Evolutionary conservation across 2,329 filamentous ascomycete species (phyloP).

Genomic region (Scopulariopsis brevicaulis): DNA sequence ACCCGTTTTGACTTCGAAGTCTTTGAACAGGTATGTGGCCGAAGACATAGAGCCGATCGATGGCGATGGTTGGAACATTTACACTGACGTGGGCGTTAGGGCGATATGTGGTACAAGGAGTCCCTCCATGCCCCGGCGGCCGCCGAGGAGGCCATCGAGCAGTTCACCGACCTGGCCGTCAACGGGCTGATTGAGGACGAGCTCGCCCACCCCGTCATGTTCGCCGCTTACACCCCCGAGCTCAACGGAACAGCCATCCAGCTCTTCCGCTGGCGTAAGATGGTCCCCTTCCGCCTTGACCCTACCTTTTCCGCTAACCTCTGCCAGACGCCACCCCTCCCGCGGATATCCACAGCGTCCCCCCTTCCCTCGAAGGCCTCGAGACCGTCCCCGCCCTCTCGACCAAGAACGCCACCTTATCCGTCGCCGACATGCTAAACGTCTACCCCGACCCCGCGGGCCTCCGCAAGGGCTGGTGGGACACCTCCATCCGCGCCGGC

Average conservation of each 20-base stretch:
- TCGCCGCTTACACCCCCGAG: conserved; percentile 19
- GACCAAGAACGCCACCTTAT: conserved; percentile 2
- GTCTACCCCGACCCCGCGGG: conserved; percentile 9
- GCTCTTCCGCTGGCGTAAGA: conserved; percentile 5
- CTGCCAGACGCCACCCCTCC: not conserved
- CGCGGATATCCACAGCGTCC: not conserved
- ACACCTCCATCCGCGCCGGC: conserved; percentile 9
- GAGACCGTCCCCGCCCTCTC: conserved; percentile 1
- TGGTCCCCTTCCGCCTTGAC: not conserved
- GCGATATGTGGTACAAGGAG: conserved; percentile 21
- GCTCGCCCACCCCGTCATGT: conserved; percentile 8
- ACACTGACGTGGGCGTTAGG: conserved; percentile 2
- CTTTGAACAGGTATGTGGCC: conserved; percentile 13
- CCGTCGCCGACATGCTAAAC: conserved; percentile 1
- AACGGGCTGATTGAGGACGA: conserved; percentile 6
- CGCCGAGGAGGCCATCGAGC: conserved; percentile 5
- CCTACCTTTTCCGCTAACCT: not conserved
- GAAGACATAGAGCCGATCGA: not conserved
- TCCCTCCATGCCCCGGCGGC: conserved; percentile 4
- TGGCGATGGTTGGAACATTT: not conserved
- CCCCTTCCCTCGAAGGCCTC: conserved; percentile 1
- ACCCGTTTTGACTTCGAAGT: conserved; percentile 32
- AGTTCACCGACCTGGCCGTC: conserved; percentile 11
- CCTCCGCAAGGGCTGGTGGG: conserved; percentile 12
- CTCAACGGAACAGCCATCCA: conserved; percentile 15